Percentiles rank a stretch among this genome's conserved stretches.
Conservation (phyloP, 352 stramenopile species). For the Pythium rhizo-oryzae region DNA sequence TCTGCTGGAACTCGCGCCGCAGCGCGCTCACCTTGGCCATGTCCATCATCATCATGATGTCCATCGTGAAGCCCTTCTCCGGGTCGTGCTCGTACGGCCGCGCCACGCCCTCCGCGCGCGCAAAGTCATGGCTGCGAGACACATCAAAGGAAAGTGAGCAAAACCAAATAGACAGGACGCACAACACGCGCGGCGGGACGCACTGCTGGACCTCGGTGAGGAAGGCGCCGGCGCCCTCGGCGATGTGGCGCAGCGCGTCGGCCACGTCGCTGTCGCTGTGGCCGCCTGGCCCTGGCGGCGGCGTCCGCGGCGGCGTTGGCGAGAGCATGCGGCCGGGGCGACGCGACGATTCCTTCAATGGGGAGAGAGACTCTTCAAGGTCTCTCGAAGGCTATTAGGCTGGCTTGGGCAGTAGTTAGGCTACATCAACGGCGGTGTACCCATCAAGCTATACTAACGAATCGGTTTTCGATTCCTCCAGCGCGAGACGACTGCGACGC, state of each 20-base stretch:
- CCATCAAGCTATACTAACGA: too few relatives aligned
- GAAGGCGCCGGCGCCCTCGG: conserved; percentile 15
- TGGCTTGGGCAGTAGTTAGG: too few relatives aligned
- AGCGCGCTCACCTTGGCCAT: conserved; percentile 88
- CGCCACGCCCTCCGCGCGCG: not conserved
- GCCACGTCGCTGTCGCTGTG: conserved; percentile 5
- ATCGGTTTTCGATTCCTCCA: too few relatives aligned
- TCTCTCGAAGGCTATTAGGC: not conserved
- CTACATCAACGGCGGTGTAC: too few relatives aligned
- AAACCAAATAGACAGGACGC: too few relatives aligned
- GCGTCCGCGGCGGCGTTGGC: not conserved
- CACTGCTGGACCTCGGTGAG: conserved; percentile 26
- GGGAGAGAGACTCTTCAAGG: not conserved
- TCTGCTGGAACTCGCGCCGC: conserved; percentile 83
- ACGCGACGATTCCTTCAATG: not conserved
- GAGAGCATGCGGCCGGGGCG: too few relatives aligned
- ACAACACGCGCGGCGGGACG: too few relatives aligned
- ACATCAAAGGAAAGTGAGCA: not conserved
- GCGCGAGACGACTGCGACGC: too few relatives aligned
- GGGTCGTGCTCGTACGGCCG: conserved; percentile 73
- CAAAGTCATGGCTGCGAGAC: conserved; percentile 2
- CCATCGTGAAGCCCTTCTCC: conserved; percentile 86
- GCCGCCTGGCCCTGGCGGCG: not conserved
- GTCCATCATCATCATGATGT: conserved; percentile 94
- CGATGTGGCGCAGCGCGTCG: not conserved